Evolutionary conservation across 116 monocot species (phyloP), one percentile per base, ranked within the genome.

Genomic region (Zostera marina): DNA sequence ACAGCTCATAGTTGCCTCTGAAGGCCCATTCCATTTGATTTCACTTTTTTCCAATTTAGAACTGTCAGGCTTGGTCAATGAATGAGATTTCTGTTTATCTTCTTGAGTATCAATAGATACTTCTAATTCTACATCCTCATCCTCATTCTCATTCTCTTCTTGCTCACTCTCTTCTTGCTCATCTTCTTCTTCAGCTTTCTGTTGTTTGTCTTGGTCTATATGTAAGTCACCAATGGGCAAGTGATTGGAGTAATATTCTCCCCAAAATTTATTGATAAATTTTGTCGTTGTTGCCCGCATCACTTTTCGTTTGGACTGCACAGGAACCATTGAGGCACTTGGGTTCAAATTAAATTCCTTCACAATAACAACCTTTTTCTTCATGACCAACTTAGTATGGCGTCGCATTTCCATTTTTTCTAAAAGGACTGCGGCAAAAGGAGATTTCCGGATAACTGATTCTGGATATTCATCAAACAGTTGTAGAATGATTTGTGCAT

Each of bases 281-380:
- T 46, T 75, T 59, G 98, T 98, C 24, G 83, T 98, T n/a, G 90
- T 98, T 47, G 98, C 98, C 52, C 90, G 74, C 98, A 98, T 98
- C n/a, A 71, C 77, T 72, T 85, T 90, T 53, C 82, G 76, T 47
- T 73, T 82, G 9, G 90, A 86, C 49, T 77, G 56, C 12, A 79
- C 53, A 8, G 73, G 79, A 9, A 64, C 58, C 80, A 86, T 86
- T 43, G 78, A 52, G 22, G 86, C 98, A 74, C 82, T 82, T 24
- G 98, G 98, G 64, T 98, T 98, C 62, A 82, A 48, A 44, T 98
- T 98, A 25, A 25, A 70, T 66, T 78, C 86, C 66, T 82, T 89
- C 22, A 74, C 70, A 42, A 83, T 58, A n/a, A 73, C 60, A 53
- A 53, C 44, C 52, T 81, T 90, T 83, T 83, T 98, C 80, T 80